Percentiles rank a stretch among this genome's conserved stretches.
Conservation (phyloP, 257 asterid genomes). For the Thymus quinquecostatus region DNA sequence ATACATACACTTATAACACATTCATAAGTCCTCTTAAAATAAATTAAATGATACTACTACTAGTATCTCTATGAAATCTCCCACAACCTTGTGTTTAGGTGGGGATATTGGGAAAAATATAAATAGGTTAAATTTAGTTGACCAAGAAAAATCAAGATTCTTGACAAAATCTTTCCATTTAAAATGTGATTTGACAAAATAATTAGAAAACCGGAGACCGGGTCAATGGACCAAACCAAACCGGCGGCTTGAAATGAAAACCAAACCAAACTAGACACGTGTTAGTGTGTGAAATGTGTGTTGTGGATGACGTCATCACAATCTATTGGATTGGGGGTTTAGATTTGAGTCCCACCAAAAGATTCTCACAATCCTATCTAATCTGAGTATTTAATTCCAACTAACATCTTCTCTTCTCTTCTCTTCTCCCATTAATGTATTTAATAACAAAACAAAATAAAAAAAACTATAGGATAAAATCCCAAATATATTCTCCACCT, state of each 20-base stretch:
- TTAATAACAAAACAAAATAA: too few species aligned
- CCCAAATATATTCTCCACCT: too few species aligned
- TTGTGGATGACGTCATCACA: conserved; percentile 3
- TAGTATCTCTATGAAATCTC: too few species aligned
- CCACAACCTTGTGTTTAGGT: too few species aligned
- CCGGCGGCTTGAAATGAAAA: conserved; percentile 31
- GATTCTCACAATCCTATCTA: conserved; percentile 20
- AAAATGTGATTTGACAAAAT: background rate
- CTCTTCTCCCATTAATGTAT: too few species aligned
- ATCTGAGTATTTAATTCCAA: conserved; percentile 21
- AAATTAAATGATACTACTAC: too few species aligned
- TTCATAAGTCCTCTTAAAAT: too few species aligned
- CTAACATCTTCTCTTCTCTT: conserved; percentile 2
- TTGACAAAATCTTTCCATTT: background rate
- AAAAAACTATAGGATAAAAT: too few species aligned
- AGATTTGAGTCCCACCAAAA: conserved; percentile 30
- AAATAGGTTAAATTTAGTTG: background rate
- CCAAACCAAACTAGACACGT: background rate
- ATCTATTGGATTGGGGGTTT: background rate
- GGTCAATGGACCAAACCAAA: background rate
- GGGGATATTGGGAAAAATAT: background rate
- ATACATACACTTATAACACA: too few species aligned
- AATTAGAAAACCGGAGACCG: background rate
- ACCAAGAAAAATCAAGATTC: background rate
- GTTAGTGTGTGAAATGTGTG: conserved; percentile 5